Percentiles rank a stretch among this genome's conserved stretches.
These are phyloP conservation scores for Chalciporus piperatus DNA, from an alignment of 768 basidiomycete genomes.

Conservation along the genomic window DNA sequence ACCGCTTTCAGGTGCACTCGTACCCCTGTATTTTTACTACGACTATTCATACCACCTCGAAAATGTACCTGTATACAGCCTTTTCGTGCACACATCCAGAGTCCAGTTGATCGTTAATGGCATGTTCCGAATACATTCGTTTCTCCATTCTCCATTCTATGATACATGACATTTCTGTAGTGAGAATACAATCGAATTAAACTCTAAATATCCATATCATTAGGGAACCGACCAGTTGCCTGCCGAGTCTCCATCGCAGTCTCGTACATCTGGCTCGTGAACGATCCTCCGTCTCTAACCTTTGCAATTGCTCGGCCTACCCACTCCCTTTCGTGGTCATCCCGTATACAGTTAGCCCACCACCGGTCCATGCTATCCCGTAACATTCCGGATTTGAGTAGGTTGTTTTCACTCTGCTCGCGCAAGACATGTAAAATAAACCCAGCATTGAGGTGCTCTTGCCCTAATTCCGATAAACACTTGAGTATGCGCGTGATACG, in stretches of 20 bases:
- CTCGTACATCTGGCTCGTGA: slow-evolving; percentile 59
- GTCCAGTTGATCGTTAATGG: no score
- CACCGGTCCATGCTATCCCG: slow-evolving; percentile 69
- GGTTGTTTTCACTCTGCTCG: slow-evolving; percentile 60
- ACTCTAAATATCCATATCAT: background rate
- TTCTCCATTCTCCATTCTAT: background rate
- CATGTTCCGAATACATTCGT: background rate
- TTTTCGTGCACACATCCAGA: background rate
- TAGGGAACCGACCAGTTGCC: slow-evolving; percentile 12
- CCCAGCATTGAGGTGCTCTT: slow-evolving; percentile 61
- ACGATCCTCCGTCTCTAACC: slow-evolving; percentile 47
- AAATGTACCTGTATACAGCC: no score
- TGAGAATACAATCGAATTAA: background rate
- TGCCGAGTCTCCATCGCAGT: slow-evolving; percentile 42
- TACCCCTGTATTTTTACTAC: slow-evolving; percentile 14
- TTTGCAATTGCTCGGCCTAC: slow-evolving; percentile 47
- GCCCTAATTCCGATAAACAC: slow-evolving; percentile 66
- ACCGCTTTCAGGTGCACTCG: background rate
- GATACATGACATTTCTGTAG: background rate
- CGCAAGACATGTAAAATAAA: slow-evolving; percentile 67
- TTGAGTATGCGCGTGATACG: slow-evolving; percentile 77
- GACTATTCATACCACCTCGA: background rate
- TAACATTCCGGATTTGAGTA: slow-evolving; percentile 49
- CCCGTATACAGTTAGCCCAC: slow-evolving; percentile 74
- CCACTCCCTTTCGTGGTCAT: slow-evolving; percentile 56